These are phyloP conservation scores for Venturia oleaginea DNA, from an alignment of 2,329 filamentous ascomycete species.

Conservation along the genomic window DNA sequence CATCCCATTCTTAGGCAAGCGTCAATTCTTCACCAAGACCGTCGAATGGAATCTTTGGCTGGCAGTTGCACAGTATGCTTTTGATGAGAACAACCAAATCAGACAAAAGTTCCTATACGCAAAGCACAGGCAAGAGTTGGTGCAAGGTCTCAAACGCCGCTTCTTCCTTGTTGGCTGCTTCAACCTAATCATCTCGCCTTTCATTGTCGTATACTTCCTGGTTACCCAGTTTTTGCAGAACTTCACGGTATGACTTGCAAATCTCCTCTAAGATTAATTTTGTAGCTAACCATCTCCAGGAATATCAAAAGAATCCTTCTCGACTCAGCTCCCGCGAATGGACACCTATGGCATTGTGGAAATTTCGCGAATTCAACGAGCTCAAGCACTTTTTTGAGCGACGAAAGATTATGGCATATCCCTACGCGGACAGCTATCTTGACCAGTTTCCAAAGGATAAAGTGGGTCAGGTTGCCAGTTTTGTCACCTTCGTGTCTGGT, in stretches of 20 bases:
- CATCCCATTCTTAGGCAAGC: slow-evolving; percentile 69
- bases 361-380: slow-evolving; percentile 97
- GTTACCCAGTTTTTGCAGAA: slow-evolving; percentile 91
- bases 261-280: not conserved
- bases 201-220: slow-evolving; percentile 77
- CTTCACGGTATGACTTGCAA: slow-evolving; percentile 59
- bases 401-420: slow-evolving; percentile 86
- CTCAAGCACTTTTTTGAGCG: slow-evolving; percentile 85
- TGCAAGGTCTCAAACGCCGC: slow-evolving; percentile 64
- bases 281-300: slow-evolving; percentile 38
- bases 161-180: slow-evolving; percentile 78
- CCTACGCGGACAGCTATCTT: slow-evolving; percentile 83
- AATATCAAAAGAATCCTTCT: slow-evolving; percentile 90
- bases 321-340: slow-evolving; percentile 83
- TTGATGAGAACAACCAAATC: slow-evolving; percentile 81
- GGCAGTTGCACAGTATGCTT: slow-evolving; percentile 87
- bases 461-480: slow-evolving; percentile 73
- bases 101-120: slow-evolving; percentile 78
- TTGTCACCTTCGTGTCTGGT: slow-evolving; percentile 79
- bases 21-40: slow-evolving; percentile 79
- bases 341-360: slow-evolving; percentile 92
- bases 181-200: slow-evolving; percentile 78
- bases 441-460: slow-evolving; percentile 96
- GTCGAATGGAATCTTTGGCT: slow-evolving; percentile 88
- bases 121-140: slow-evolving; percentile 68